Base-by-base conservation (phyloP, 2,329 filamentous ascomycete species). In the Aspergillus sp. region DNA sequence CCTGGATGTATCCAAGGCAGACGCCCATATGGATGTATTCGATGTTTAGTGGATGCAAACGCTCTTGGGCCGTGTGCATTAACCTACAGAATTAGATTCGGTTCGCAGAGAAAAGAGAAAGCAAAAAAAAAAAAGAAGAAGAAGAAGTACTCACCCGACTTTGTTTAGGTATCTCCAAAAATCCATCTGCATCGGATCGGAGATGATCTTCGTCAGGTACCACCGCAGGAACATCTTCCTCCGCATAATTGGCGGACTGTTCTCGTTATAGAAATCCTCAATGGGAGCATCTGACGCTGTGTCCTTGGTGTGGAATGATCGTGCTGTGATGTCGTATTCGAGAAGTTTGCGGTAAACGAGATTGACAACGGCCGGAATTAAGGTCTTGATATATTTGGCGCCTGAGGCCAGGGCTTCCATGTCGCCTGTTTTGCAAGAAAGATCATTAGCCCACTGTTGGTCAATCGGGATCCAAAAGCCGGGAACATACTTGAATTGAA, bases 101-200 rank as follows among this genome's bases (percentile, higher is more conserved):
- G 13, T 17, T 5, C 43, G 6, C 3, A 3, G 17, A 5, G 48
- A 18, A 36, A 24, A 32, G 49, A 41, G 52, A 30, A 15, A 32
- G n/a, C 3, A 20, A 17, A 11, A 8, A 11, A 13, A 11, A 11
- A 30, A 17, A 17, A 18, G 41, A 3, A 3, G 15, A 41, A 15
- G 8, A 20, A 55, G 26, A 30, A 24, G 22, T 18, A 77, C 84
- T 71, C 71, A 86, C 82, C 89, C 90, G 36, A 93, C 90, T 73
- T 93, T 93, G 76, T 93, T 88, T 44, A 93, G 78, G 69, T 93
- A 93, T 67, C 89, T 85, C 89, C 90, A 93, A 71, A 91, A 91
- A 60, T 90, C 86, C 81, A 90, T 86, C 62, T 84, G 85, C 50
- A 84, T 86, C 0, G 88, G 88, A 67, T 93, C 89, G 5, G 86